Conservation (phyloP, 768 basidiomycete genomes). For the Calocera viscosa region DNA sequence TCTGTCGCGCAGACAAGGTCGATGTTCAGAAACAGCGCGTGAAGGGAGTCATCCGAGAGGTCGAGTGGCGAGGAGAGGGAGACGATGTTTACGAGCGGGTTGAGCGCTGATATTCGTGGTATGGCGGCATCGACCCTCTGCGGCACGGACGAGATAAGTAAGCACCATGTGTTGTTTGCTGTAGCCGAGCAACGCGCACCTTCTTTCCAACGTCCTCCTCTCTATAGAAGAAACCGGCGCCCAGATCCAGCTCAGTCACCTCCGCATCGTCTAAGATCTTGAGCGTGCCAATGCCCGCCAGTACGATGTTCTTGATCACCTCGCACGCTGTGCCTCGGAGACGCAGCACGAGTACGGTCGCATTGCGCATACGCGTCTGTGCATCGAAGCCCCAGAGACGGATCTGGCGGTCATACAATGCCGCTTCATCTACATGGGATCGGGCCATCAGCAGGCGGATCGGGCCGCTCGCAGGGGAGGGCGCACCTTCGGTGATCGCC, state of each 20-base stretch:
- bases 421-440: constrained; percentile 43
- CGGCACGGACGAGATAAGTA: not conserved
- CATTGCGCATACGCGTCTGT: constrained; percentile 92
- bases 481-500: constrained; percentile 48
- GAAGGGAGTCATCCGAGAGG: constrained; percentile 42
- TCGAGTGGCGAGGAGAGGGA: constrained; percentile 41
- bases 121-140: constrained; percentile 82
- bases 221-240: constrained; percentile 84
- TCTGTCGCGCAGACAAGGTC: constrained; percentile 87
- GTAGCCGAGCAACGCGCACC: constrained; percentile 34
- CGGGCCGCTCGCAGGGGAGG: not conserved
- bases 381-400: constrained; percentile 97
- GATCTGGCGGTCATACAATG: constrained; percentile 93
- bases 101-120: constrained; percentile 73
- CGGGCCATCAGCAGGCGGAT: constrained; percentile 22
- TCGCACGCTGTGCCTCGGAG: constrained; percentile 82
- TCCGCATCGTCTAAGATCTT: constrained; percentile 67
- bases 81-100: constrained; percentile 79
- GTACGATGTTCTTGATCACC: constrained; percentile 91
- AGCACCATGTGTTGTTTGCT: not conserved
- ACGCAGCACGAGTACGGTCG: constrained; percentile 70
- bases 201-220: constrained; percentile 86
- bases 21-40: constrained; percentile 47
- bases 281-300: constrained; percentile 87
- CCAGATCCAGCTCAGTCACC: constrained; percentile 76